phyloP scores from a whole-genome alignment of 108 stramenopile genomes.

The Cyclotella atomus region DNA sequence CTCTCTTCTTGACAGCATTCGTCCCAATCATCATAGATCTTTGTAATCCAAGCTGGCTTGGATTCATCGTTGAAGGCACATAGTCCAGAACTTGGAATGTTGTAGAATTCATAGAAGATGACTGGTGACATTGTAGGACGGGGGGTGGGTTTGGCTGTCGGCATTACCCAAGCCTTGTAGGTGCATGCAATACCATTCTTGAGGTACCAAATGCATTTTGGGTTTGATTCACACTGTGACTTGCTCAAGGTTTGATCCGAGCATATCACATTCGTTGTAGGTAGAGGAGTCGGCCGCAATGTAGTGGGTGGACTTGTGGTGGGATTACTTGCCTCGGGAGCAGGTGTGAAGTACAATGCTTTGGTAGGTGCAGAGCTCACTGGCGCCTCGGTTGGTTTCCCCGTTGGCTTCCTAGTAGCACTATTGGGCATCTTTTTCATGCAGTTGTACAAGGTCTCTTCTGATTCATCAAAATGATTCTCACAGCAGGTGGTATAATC shows the following conservation, averaged over 20 bases:
- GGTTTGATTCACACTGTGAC: constrained; percentile 7
- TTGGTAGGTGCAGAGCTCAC: neutral
- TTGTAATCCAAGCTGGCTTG: neutral
- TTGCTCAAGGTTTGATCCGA: neutral
- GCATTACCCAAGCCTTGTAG: neutral
- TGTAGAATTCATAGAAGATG: neutral
- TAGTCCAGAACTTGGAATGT: neutral
- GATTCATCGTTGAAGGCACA: neutral
- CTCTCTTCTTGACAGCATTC: neutral
- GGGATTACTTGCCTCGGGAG: neutral
- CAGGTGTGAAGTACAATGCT: neutral
- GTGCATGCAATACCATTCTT: constrained; percentile 3
- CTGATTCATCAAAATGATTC: neutral
- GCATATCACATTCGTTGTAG: neutral
- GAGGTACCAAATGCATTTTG: constrained; percentile 6
- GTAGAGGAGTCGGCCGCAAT: neutral
- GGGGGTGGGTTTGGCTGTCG: neutral
- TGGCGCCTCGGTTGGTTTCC: neutral
- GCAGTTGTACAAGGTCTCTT: neutral
- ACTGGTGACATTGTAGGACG: neutral
- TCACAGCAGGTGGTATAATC: constrained; percentile 16
- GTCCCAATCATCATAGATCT: neutral
- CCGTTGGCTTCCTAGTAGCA: neutral
- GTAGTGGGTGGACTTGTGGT: neutral
- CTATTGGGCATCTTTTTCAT: neutral